Conservation (phyloP, 2,329 filamentous ascomycete species). For the Aspergillus sp. region DNA sequence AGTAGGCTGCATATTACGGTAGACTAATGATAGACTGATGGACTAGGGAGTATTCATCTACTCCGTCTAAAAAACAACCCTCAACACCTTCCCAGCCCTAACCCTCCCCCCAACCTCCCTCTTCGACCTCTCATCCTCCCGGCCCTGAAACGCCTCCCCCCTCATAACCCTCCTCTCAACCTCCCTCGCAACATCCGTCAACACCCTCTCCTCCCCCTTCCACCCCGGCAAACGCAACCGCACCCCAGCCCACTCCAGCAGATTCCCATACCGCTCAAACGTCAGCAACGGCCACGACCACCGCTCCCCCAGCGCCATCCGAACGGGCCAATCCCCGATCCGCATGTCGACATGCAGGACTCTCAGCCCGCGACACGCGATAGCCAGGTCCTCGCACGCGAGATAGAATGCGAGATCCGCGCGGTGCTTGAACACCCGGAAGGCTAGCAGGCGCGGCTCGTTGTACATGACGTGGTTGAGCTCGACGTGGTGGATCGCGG, state of each 20-base stretch:
- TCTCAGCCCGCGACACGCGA: slow-evolving; percentile 5
- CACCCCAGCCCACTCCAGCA: slow-evolving; percentile 10
- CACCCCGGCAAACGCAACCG: slow-evolving; percentile 9
- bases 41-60: no score
- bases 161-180: slow-evolving; percentile 15
- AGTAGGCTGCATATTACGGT: no score
- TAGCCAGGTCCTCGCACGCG: slow-evolving; percentile 10
- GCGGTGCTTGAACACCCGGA: slow-evolving; percentile 11
- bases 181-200: slow-evolving; percentile 6
- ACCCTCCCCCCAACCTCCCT: slow-evolving; percentile 7
- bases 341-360: slow-evolving; percentile 12
- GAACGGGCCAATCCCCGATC: slow-evolving; percentile 15
- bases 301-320: slow-evolving; percentile 11
- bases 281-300: slow-evolving; percentile 15
- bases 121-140: slow-evolving; percentile 12
- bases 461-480: slow-evolving; percentile 18
- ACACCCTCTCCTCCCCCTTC: slow-evolving; percentile 5
- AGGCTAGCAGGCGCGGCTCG: slow-evolving; percentile 11
- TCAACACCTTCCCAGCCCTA: slow-evolving; percentile 9
- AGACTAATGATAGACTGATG: no score
- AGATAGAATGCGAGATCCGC: slow-evolving; percentile 14
- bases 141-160: slow-evolving; percentile 6
- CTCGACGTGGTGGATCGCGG: slow-evolving; percentile 39
- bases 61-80: slow-evolving; percentile 7
- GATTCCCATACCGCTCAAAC: slow-evolving; percentile 4